Evolutionary conservation across 768 basidiomycete genomes (phyloP).

Genomic region (Boletus fagicola): DNA sequence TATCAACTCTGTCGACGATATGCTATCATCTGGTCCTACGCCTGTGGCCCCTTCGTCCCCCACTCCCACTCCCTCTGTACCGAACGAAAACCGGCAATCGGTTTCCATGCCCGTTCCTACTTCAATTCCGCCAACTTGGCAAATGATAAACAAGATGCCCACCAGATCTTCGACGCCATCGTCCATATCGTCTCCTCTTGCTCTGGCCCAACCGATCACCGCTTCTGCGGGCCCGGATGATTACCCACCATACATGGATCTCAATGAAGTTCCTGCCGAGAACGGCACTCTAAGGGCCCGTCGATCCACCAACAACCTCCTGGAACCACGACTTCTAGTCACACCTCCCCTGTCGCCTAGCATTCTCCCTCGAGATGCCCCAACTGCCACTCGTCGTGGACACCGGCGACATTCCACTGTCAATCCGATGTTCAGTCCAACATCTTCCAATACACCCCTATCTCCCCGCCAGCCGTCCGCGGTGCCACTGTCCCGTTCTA

Average conservation of each 20-base stretch:
- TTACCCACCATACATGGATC: constrained; percentile 60
- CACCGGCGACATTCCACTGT: constrained; percentile 74
- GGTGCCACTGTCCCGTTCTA: constrained; percentile 73
- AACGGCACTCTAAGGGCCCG: constrained; percentile 54
- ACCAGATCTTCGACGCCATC: constrained; percentile 88
- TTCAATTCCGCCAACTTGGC: constrained; percentile 47
- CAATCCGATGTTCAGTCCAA: constrained; percentile 59
- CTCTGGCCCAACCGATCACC: constrained; percentile 80
- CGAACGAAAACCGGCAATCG: constrained; percentile 24
- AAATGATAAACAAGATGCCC: constrained; percentile 45
- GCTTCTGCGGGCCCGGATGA: constrained; percentile 64
- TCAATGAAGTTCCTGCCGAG: constrained; percentile 49
- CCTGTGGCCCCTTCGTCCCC: constrained; percentile 62
- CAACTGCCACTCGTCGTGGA: constrained; percentile 46
- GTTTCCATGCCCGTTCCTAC: constrained; percentile 39
- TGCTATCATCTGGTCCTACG: constrained; percentile 58
- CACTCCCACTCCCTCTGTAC: constrained; percentile 29
- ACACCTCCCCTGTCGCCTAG: constrained; percentile 73
- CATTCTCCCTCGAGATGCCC: constrained; percentile 52
- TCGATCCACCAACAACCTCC: constrained; percentile 63
- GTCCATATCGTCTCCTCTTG: constrained; percentile 83
- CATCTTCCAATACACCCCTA: constrained; percentile 51
- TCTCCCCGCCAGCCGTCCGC: constrained; percentile 85
- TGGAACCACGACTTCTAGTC: constrained; percentile 62
- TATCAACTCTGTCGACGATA: constrained; percentile 24